A percentile compares a stretch with the other conserved stretches of the same genome.
These are phyloP conservation scores for Pseudonitzschia multistriata DNA, from an alignment of 108 stramenopile genomes.

Conservation along the genomic window DNA sequence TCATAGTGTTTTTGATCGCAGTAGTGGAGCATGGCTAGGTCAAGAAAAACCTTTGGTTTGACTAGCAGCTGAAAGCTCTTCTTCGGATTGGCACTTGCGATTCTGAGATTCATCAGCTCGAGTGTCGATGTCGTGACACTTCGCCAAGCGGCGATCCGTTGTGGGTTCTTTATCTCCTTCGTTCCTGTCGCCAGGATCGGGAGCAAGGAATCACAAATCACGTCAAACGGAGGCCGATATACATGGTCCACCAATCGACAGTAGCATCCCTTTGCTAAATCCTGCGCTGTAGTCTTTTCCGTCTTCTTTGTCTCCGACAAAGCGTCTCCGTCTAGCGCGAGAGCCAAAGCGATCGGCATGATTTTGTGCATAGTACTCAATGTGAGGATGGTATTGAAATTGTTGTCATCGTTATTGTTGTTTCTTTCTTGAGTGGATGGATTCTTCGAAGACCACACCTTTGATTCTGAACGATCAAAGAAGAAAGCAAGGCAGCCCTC, in stretches of 20 bases:
- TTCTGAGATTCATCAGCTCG: slow-evolving; percentile 15
- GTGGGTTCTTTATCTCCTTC: neutral
- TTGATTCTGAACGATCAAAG: neutral
- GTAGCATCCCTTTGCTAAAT: slow-evolving; percentile 13
- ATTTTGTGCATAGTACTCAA: slow-evolving; percentile 39
- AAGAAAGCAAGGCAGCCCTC: neutral
- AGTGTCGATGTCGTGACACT: slow-evolving; percentile 18
- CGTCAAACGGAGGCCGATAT: slow-evolving; percentile 41
- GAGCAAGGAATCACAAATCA: slow-evolving; percentile 33
- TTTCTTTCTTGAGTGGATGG: neutral
- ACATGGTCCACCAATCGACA: slow-evolving; percentile 26
- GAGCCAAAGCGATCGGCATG: slow-evolving; percentile 27
- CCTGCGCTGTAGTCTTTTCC: neutral
- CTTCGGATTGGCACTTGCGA: slow-evolving; percentile 37
- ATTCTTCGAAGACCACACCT: neutral
- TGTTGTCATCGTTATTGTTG: neutral
- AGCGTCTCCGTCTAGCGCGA: slow-evolving; percentile 6
- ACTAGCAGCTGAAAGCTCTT: slow-evolving; percentile 39
- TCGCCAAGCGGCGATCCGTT: neutral
- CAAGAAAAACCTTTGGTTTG: slow-evolving; percentile 2
- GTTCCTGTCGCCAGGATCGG: slow-evolving; percentile 9
- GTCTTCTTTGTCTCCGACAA: neutral
- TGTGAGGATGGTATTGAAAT: slow-evolving; percentile 11
- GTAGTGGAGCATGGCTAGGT: slow-evolving; percentile 12
- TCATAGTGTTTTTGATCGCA: neutral